phyloP scores from a whole-genome alignment of 2,329 filamentous ascomycete genomes.

The Claviceps sp. region DNA sequence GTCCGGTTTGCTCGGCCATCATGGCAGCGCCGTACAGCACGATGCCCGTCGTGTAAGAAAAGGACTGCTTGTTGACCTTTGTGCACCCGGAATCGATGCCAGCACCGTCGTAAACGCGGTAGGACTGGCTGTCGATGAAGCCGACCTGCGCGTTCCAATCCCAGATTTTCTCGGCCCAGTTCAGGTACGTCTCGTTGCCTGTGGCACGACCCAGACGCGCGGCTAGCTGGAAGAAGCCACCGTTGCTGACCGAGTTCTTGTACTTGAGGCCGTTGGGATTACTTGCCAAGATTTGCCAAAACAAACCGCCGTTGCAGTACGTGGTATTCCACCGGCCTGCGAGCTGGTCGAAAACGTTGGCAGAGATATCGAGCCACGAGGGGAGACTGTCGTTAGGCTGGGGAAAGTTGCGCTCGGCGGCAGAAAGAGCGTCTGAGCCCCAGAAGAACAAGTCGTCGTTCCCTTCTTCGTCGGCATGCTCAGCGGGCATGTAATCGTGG shows the following conservation, averaged over 20 bases:
- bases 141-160: constrained; percentile 47
- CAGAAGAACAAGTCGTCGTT: constrained; percentile 69
- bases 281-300: constrained; percentile 68
- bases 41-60: constrained; percentile 53
- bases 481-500: constrained; percentile 45
- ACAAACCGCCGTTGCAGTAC: constrained; percentile 56
- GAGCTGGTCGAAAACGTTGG: constrained; percentile 62
- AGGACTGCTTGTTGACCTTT: constrained; percentile 39
- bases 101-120: constrained; percentile 50
- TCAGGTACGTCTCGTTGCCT: constrained; percentile 48
- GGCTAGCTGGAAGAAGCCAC: constrained; percentile 69
- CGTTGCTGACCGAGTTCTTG: constrained; percentile 73
- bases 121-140: constrained; percentile 38
- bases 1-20: constrained; percentile 46
- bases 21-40: constrained; percentile 52
- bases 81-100: constrained; percentile 40
- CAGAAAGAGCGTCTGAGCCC: constrained; percentile 53
- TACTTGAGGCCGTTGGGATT: constrained; percentile 67
- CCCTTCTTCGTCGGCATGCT: constrained; percentile 46
- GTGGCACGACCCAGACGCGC: constrained; percentile 61
- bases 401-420: constrained; percentile 55
- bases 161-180: constrained; percentile 54
- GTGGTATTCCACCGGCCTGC: constrained; percentile 54
- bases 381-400: constrained; percentile 44
- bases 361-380: constrained; percentile 52